phyloP scores from a whole-genome alignment of 1,284 basidiomycete genomes.

The Hemileia vastatrix region DNA sequence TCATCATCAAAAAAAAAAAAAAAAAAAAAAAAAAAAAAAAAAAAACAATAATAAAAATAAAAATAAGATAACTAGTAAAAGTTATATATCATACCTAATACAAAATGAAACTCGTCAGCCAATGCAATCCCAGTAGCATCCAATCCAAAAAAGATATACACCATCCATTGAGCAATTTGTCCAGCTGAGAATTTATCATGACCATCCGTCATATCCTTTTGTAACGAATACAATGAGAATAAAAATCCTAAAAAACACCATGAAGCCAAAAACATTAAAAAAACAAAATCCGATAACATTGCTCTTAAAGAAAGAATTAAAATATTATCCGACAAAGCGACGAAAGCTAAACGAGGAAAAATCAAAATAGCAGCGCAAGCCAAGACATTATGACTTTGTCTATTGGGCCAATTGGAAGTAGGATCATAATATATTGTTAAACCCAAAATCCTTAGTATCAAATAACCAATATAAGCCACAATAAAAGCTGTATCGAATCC shows the following conservation, averaged over 20 bases:
- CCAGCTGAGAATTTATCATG: conserved; percentile 5
- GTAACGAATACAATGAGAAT: conserved; percentile 13
- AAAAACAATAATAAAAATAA: too few species aligned
- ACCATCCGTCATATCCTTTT: conserved; percentile 7
- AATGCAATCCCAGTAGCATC: conserved; percentile 18
- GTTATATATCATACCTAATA: conserved; percentile 1
- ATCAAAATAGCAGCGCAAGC: conserved; percentile 41
- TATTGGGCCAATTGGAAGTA: conserved; percentile 26
- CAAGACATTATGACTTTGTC: conserved; percentile 42
- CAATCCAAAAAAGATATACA: conserved; percentile 23
- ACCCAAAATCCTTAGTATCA: conserved; percentile 39
- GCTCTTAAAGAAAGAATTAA: conserved; percentile 45
- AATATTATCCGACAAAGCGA: conserved; percentile 45
- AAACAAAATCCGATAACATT: conserved; percentile 44
- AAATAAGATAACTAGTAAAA: background rate
- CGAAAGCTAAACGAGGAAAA: conserved; percentile 45
- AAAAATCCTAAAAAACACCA: conserved; percentile 22
- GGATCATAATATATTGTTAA: conserved; percentile 30
- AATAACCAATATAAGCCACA: conserved; percentile 40
- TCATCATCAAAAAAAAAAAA: too few species aligned
- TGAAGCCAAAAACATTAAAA: conserved; percentile 40
- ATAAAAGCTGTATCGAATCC: conserved; percentile 44
- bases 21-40: too few species aligned
- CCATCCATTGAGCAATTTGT: conserved; percentile 22
- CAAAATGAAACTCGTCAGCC: conserved; percentile 18